A percentile compares a stretch with the other conserved stretches of the same genome.
Evolutionary conservation across 495 filamentous ascomycete species (phyloP).

Genomic region (Annulohypoxylon moriforme): DNA sequence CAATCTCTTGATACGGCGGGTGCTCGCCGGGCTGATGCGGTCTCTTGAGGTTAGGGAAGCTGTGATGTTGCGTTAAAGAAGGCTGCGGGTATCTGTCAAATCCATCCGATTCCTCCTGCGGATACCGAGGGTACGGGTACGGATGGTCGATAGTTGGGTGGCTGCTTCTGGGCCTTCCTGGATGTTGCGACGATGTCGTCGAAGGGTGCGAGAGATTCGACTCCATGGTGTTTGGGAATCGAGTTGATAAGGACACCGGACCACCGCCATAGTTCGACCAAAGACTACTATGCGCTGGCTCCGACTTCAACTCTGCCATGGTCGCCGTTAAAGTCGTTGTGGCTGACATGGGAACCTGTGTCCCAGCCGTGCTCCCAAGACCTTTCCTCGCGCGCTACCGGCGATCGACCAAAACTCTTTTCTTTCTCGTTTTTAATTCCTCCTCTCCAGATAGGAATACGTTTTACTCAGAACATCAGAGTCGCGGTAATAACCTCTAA

Average conservation of each 20-base stretch:
- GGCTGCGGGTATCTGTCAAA: conserved; percentile 61
- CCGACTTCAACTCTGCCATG: conserved; percentile 67
- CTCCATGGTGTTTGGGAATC: conserved; percentile 58
- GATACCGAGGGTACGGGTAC: conserved; percentile 58
- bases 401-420: conserved; percentile 32
- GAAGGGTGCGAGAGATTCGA: conserved; percentile 53
- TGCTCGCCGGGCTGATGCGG: conserved; percentile 55
- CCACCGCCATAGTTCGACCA: conserved; percentile 62
- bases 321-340: conserved; percentile 64
- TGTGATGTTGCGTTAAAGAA: conserved; percentile 61
- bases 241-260: conserved; percentile 60
- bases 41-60: conserved; percentile 66
- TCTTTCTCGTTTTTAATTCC: conserved; percentile 26
- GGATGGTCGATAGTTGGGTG: conserved; percentile 50
- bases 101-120: conserved; percentile 57
- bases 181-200: conserved; percentile 54
- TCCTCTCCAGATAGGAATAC: conserved; percentile 30
- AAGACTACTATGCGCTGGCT: conserved; percentile 61
- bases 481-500: conserved; percentile 31
- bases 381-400: conserved; percentile 41
- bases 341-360: conserved; percentile 64
- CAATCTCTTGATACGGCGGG: conserved; percentile 62
- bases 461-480: conserved; percentile 40
- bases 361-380: conserved; percentile 45
- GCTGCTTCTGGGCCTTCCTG: conserved; percentile 58